Percentiles rank a stretch among this genome's conserved stretches.
These are phyloP conservation scores for Boletus bicolor DNA, from an alignment of 768 basidiomycete genomes.

Conservation along the genomic window DNA sequence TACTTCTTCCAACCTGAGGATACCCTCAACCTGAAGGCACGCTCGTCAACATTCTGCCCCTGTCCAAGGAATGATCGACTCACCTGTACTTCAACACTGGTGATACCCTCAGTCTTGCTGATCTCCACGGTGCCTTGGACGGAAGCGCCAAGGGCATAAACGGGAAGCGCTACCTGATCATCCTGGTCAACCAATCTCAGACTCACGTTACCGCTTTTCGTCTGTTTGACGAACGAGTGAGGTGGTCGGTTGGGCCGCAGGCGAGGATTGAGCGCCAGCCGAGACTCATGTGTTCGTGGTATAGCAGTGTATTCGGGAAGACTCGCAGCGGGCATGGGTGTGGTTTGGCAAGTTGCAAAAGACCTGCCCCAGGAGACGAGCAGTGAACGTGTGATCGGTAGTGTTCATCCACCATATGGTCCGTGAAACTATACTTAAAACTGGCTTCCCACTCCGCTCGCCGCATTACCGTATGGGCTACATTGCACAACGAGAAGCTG, in stretches of 20 bases:
- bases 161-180: constrained; percentile 47
- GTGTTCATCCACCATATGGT: constrained; percentile 28
- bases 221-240: constrained; percentile 56
- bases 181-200: constrained; percentile 55
- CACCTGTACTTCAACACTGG: constrained; percentile 64
- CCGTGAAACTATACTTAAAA: constrained; percentile 32
- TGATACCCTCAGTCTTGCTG: constrained; percentile 51
- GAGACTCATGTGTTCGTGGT: constrained; percentile 57
- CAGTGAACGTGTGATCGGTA: constrained; percentile 23
- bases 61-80: constrained; percentile 7
- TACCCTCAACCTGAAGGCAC: constrained; percentile 54
- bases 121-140: constrained; percentile 59
- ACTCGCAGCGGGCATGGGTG: constrained; percentile 52
- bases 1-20: constrained; percentile 55
- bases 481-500: not conserved
- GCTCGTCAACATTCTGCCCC: not conserved
- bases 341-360: constrained; percentile 17
- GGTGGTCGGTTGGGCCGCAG: constrained; percentile 36
- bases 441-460: constrained; percentile 33
- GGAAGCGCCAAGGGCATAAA: constrained; percentile 49
- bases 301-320: constrained; percentile 50
- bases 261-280: constrained; percentile 45
- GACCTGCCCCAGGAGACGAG: not conserved
- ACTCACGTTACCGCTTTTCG: constrained; percentile 49
- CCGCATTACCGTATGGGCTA: constrained; percentile 12